Conservation (phyloP, 148 eudicot species). For the Rhododendron henanense region DNA sequence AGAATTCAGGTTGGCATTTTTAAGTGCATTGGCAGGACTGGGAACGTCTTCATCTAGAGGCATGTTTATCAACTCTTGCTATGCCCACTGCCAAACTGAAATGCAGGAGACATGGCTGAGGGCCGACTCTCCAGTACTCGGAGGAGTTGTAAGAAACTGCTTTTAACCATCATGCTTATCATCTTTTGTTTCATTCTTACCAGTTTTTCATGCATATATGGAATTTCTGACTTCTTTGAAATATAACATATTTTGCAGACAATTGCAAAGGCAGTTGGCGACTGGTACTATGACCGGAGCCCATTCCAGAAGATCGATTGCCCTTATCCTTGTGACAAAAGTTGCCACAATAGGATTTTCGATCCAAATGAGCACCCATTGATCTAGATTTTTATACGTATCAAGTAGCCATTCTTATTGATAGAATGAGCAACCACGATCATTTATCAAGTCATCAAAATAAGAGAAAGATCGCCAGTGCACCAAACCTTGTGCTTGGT, state of each 20-base stretch:
- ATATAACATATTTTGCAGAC: constrained; percentile 37
- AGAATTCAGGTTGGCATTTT: constrained; percentile 56
- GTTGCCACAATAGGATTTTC: constrained; percentile 44
- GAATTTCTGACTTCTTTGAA: background rate
- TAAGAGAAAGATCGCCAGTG: background rate
- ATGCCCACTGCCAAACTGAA: constrained; percentile 81
- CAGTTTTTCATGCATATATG: background rate
- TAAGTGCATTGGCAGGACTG: constrained; percentile 41
- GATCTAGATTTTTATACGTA: background rate
- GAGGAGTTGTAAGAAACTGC: constrained; percentile 33
- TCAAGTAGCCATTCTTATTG: background rate
- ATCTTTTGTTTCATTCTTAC: background rate
- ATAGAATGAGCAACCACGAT: background rate
- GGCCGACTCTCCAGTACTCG: constrained; percentile 48
- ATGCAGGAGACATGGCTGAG: constrained; percentile 74
- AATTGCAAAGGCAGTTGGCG: constrained; percentile 82
- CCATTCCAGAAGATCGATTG: constrained; percentile 79
- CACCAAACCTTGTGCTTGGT: constrained; percentile 5
- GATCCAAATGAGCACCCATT: constrained; percentile 29
- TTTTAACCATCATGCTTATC: background rate
- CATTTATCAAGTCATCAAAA: constrained; percentile 3
- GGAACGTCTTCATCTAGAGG: constrained; percentile 52
- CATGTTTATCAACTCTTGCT: constrained; percentile 71
- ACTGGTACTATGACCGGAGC: constrained; percentile 71
- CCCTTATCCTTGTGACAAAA: constrained; percentile 83